Base-by-base conservation (phyloP, 352 stramenopile genomes). In the Globisporangium perplexum region DNA sequence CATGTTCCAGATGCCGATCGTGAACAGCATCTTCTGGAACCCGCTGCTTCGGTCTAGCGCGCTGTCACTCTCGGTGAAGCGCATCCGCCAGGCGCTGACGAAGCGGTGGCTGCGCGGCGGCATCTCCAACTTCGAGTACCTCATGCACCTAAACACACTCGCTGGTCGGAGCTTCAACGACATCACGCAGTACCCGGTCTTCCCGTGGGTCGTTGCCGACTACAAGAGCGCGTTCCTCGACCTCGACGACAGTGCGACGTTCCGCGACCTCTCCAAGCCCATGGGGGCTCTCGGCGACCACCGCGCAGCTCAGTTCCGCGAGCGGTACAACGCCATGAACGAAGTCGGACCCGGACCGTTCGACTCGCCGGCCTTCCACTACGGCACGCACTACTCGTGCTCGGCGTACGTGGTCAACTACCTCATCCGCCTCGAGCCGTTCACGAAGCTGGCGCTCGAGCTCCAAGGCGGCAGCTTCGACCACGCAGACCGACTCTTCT, bases 121-220 rank as follows among this genome's bases (percentile, higher is more conserved):
- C 0, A 83, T 93, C 18, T 88, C 79, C 1, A 93, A 90, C 55
- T 99, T 98, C 66, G 96, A 98, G 58, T 99, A 99, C 63, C 68
- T 99, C 18, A 96, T 98, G 48, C 82, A 97, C 64, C 68, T 99
- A 31, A 99, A 99, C 68, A 95, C 93, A 0, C 69, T 98, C 8
- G 96, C 93, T 4, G 96, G 96, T 4, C 69, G 96, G 44, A 98
- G 80, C 52, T 98, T 98, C 62, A 98, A 98, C 71, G 96, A 99
- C 55, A 90, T 98, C n/a, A 98, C 90, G 38, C 96, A 99, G 68
- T 99, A 99, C 63, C 96, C 97, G 4, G 91, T 92, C 1, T 98
- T 99, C 64, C 96, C 96, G 15, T 99, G 96, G 96, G 69, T 98
- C 1, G 60, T 99, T 11, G 66, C 78, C 12, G 86, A 98, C 55